These are phyloP conservation scores for Cryptosporidium meleagridis DNA, from an alignment of 169 alveolate species.

Conservation along the genomic window DNA sequence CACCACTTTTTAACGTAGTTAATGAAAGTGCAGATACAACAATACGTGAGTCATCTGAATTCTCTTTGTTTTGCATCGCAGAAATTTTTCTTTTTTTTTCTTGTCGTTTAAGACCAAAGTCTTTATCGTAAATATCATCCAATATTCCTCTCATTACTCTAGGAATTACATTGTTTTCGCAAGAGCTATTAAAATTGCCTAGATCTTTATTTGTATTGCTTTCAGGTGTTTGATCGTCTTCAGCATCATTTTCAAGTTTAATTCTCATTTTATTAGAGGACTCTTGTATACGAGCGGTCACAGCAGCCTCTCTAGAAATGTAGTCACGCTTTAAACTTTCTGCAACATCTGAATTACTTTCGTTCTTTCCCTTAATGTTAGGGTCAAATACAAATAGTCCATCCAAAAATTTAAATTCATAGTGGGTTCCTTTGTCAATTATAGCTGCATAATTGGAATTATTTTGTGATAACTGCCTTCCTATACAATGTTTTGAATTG, in stretches of 20 bases:
- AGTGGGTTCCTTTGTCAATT: conserved; percentile 58
- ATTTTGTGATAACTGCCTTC: conserved; percentile 21
- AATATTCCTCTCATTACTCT: conserved; percentile 3
- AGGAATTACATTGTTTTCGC: background rate
- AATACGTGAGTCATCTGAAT: conserved; percentile 19
- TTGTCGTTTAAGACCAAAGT: conserved; percentile 62
- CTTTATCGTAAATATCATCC: conserved; percentile 61
- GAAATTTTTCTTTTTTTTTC: conserved; percentile 68
- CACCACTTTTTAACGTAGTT: conserved; percentile 30
- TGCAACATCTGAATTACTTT: conserved; percentile 64
- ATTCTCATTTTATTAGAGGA: conserved; percentile 34
- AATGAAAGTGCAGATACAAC: conserved; percentile 70
- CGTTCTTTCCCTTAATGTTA: conserved; percentile 34
- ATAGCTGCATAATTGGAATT: conserved; percentile 32
- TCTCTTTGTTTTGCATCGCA: conserved; percentile 27
- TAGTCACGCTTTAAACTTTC: conserved; percentile 63
- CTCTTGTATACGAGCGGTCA: conserved; percentile 58
- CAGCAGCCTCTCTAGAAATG: conserved; percentile 64
- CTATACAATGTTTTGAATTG: conserved; percentile 65
- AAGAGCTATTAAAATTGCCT: background rate
- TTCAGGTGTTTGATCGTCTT: conserved; percentile 35
- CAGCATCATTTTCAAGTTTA: conserved; percentile 39
- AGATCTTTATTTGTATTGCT: background rate
- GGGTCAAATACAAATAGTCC: conserved; percentile 65
- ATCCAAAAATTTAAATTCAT: conserved; percentile 18